phyloP scores from a whole-genome alignment of 2,329 filamentous ascomycete species.

The Stemphylium vesicarium region DNA sequence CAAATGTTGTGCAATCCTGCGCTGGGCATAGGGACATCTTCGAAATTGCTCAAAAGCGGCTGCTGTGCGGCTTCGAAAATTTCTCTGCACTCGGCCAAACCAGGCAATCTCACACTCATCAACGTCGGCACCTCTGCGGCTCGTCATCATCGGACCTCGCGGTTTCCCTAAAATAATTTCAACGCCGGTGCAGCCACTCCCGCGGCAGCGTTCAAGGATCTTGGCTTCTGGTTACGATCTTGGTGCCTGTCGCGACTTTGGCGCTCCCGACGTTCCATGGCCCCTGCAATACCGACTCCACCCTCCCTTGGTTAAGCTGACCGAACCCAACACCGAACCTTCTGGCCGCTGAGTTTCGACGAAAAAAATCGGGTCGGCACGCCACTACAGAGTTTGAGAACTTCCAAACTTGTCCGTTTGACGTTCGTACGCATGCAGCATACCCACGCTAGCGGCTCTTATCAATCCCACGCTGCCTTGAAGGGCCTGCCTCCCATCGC shows the following conservation, averaged over 20 bases:
- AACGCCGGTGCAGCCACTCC: constrained; percentile 35
- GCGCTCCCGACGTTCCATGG: constrained; percentile 27
- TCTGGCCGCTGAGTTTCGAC: constrained; percentile 37
- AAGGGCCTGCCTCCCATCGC: constrained; percentile 6
- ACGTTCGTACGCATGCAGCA: constrained; percentile 17
- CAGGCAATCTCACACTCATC: constrained; percentile 13
- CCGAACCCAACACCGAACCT: constrained; percentile 37
- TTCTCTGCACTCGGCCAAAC: constrained; percentile 19
- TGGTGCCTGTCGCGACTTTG: constrained; percentile 26
- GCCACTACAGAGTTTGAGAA: constrained; percentile 23
- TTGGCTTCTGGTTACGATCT: constrained; percentile 21
- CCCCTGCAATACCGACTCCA: constrained; percentile 31
- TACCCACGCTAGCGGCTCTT: constrained; percentile 25
- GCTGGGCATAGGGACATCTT: not conserved
- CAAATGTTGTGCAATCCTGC: constrained; percentile 8
- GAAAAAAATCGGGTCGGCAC: constrained; percentile 33
- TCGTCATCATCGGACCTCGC: constrained; percentile 17
- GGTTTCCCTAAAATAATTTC: constrained; percentile 25
- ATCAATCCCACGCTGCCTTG: constrained; percentile 24
- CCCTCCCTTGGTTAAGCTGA: constrained; percentile 32
- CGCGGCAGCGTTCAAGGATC: constrained; percentile 26
- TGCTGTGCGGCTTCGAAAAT: constrained; percentile 4
- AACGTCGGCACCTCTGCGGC: constrained; percentile 19
- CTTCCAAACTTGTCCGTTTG: constrained; percentile 18
- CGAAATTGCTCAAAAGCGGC: constrained; percentile 12